A percentile compares a stretch with the other conserved stretches of the same genome.
Conservation (phyloP, 2,329 filamentous ascomycete genomes). For the Epichloe amarillans region DNA sequence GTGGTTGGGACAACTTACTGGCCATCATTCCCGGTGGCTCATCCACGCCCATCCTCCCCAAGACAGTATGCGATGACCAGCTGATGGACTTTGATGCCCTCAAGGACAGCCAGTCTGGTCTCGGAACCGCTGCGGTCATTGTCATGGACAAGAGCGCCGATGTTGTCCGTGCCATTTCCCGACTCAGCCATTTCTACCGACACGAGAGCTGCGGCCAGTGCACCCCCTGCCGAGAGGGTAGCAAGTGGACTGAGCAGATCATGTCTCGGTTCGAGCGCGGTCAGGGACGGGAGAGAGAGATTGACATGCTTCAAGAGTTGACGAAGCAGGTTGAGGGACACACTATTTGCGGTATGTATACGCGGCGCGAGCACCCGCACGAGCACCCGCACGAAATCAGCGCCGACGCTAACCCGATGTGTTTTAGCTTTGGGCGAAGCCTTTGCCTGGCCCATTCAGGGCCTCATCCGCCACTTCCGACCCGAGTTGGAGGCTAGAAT, state of each 20-base stretch:
- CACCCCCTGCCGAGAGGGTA: conserved; percentile 97
- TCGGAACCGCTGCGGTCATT: conserved; percentile 93
- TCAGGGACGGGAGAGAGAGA: conserved; percentile 81
- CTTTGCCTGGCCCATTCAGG: conserved; percentile 97
- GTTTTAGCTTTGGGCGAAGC: conserved; percentile 74
- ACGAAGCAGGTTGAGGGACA: conserved; percentile 99
- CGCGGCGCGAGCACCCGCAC: not conserved
- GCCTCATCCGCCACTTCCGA: conserved; percentile 94
- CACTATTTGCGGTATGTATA: conserved; percentile 77
- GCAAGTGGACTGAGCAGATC: conserved; percentile 98
- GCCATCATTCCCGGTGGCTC: conserved; percentile 94
- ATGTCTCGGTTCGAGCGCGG: conserved; percentile 95
- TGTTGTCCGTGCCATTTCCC: conserved; percentile 84
- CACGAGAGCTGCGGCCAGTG: conserved; percentile 98
- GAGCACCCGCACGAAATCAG: not conserved
- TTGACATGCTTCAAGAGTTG: conserved; percentile 98
- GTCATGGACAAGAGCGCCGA: conserved; percentile 99
- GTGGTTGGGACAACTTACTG: conserved; percentile 95
- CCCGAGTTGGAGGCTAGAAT: conserved; percentile 91
- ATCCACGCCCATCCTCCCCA: conserved; percentile 90
- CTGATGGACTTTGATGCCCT: conserved; percentile 98
- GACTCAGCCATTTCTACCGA: conserved; percentile 92
- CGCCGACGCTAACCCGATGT: not conserved
- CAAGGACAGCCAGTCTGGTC: conserved; percentile 94
- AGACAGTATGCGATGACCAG: conserved; percentile 80